These are phyloP conservation scores for Skeletonema potamos DNA, from an alignment of 108 stramenopile species.

Conservation along the genomic window DNA sequence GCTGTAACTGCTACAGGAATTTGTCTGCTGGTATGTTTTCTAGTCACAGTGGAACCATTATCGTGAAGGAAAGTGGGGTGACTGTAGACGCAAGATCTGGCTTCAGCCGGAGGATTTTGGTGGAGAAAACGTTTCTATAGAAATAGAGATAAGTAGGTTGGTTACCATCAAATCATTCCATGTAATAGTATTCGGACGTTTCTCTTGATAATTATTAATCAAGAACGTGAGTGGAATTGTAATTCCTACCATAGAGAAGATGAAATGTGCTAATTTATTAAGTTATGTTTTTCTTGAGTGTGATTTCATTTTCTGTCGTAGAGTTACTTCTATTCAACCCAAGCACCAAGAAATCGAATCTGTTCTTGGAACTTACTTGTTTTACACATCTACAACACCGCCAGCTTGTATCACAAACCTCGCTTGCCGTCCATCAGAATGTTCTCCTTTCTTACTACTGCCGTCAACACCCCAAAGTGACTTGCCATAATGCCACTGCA, in stretches of 20 bases:
- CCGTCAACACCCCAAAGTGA: not conserved
- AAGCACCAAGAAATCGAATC: too few species aligned
- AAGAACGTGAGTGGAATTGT: not conserved
- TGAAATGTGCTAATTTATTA: not conserved
- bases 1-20: not conserved
- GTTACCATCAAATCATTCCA: not conserved
- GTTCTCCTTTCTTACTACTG: not conserved
- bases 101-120: not conserved
- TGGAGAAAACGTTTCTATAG: not conserved
- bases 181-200: not conserved
- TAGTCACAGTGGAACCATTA: not conserved
- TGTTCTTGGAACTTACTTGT: not conserved
- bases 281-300: not conserved
- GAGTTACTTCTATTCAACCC: not conserved
- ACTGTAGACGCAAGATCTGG: not conserved
- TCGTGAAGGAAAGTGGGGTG: not conserved
- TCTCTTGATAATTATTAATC: not conserved
- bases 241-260: not conserved
- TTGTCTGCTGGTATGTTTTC: not conserved
- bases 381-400: conserved; percentile 25
- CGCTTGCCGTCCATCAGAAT: not conserved
- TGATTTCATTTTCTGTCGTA: not conserved
- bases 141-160: not conserved
- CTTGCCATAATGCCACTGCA: conserved; percentile 44
- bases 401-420: conserved; percentile 8